Base-by-base conservation (phyloP, 208 protist species). In the Leishmania turanica region DNA sequence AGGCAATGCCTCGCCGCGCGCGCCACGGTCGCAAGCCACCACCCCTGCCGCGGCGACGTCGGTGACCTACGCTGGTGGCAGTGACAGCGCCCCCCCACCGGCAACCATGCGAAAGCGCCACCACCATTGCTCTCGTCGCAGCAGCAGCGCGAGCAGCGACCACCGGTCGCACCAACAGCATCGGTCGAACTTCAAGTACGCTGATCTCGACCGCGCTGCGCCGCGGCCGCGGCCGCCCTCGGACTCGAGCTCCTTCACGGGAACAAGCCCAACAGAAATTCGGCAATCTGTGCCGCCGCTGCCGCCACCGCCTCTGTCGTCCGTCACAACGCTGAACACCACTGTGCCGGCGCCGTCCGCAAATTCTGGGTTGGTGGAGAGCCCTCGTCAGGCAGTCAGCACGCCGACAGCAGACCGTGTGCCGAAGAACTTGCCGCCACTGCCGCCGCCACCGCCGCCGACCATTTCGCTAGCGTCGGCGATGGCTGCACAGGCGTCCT, bases 281-380 rank as follows among this genome's bases (percentile, higher is more conserved):
- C 74, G 66, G 49, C 82, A 56, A 2, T 75, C 70, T 2, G 49
- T 78, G 60, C 81, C 81, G n/a, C 85, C 78, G 82, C 82, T 80
- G 69, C 79, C 79, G 4, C 78, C 81, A 21, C 85, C 85, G 42
- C 81, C 64, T 13, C 15, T 70, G 54, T 24, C 6, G 17, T n/a
- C 54, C 56, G 31, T 71, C 19, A 19, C 75, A 34, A 9, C 40
- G 34, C 40, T n/a, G 45, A 34, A 37, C 31, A 2, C 34, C 15
- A 45, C 9, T 9, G 40, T n/a, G 24, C 37, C 78, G 1, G 45
- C 62, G 49, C n/a, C 74, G 62, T 49, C 40, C 2, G 21, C 45
- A 40, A 34, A 31, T 9, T 21, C 75, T 19, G 68, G 72, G 21
- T 15, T 82, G 7, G 80, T 82, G 21, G 45, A 80, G 56, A 77